These are phyloP conservation scores for Pestalotiopsis sp. DNA, from an alignment of 2,329 filamentous ascomycete species.

Conservation along the genomic window DNA sequence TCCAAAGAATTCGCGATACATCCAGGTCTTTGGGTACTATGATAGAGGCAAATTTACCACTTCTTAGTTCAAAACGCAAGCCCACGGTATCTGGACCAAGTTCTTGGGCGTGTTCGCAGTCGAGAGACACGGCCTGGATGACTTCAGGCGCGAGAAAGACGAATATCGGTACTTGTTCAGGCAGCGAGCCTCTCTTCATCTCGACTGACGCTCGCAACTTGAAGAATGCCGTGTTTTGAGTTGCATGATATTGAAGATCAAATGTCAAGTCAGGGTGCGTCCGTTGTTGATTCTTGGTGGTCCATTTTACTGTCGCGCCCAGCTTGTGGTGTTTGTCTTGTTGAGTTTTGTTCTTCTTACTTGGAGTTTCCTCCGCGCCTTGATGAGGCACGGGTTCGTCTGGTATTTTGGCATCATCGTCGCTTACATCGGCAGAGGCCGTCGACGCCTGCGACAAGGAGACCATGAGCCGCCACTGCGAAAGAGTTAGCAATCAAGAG, in stretches of 20 bases:
- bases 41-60: background rate
- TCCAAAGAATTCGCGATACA: background rate
- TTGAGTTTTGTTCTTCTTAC: background rate
- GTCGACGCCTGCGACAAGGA: conserved; percentile 8
- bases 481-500: background rate
- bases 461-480: conserved; percentile 4
- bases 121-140: background rate
- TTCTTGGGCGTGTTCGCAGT: background rate
- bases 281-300: background rate
- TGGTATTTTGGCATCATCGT: background rate
- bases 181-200: background rate
- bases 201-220: background rate
- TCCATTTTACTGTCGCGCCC: background rate
- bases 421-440: conserved; percentile 7
- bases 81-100: background rate
- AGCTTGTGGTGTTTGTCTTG: conserved; percentile 4
- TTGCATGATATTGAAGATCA: conserved; percentile 2
- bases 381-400: background rate
- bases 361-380: background rate
- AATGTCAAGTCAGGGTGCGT: background rate
- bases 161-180: background rate
- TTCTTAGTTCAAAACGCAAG: background rate
- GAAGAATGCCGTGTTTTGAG: conserved; percentile 5
- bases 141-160: background rate
- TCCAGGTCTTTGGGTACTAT: background rate